These are phyloP conservation scores for Ophiostoma triangulosporum DNA, from an alignment of 2,329 filamentous ascomycete genomes.

Conservation along the genomic window DNA sequence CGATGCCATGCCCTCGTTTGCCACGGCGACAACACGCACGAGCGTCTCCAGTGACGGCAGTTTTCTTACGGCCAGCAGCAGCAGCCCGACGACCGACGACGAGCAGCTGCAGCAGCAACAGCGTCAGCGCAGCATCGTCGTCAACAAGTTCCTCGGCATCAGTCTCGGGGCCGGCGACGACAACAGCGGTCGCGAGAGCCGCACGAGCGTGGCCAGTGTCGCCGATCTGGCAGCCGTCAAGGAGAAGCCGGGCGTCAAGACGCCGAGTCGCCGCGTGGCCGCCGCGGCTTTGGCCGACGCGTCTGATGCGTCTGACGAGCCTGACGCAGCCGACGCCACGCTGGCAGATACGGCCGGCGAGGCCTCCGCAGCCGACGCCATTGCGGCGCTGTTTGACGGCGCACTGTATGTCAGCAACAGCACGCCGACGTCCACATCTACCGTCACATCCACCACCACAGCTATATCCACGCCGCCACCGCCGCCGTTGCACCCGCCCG, in stretches of 20 bases:
- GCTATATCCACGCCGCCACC: neutral
- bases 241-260: constrained; percentile 72
- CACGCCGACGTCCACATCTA: neutral
- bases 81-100: constrained; percentile 7
- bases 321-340: too few species aligned
- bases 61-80: neutral
- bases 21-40: constrained; percentile 4
- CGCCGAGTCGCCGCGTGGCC: constrained; percentile 45
- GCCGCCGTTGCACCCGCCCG: neutral
- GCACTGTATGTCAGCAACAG: neutral
- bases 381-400: constrained; percentile 3
- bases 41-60: constrained; percentile 5
- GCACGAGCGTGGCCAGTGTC: constrained; percentile 65
- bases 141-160: constrained; percentile 54
- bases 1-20: neutral
- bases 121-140: constrained; percentile 22
- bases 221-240: constrained; percentile 65
- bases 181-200: constrained; percentile 51
- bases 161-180: constrained; percentile 55
- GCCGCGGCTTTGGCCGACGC: constrained; percentile 21
- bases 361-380: constrained; percentile 21
- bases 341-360: neutral
- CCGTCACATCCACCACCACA: neutral
- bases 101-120: neutral
- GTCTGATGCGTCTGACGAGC: neutral